Evolutionary conservation across 352 stramenopile species (phyloP), one percentile per base, ranked within the genome.

Genomic region (Phytopythium delawarense): DNA sequence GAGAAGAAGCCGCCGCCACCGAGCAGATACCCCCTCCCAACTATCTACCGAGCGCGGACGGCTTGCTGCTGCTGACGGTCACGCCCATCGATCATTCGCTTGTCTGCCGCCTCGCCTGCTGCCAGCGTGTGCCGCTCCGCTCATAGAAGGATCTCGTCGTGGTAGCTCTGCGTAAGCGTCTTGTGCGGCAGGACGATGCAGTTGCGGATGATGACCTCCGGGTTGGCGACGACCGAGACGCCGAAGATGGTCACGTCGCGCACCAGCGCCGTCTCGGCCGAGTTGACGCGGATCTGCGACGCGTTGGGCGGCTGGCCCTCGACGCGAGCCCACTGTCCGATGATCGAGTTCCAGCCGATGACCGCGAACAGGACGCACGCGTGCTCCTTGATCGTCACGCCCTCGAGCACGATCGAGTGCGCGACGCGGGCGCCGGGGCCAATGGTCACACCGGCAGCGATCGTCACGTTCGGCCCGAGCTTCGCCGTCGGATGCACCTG

Each of bases 211-310:
- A 95, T 92, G 30, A 96, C 66, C 68, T 96, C 88, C 0, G 88
- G 87, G 61, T 89, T 92, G 3, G 84, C 85, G 37, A 94, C 75
- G n/a, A 96, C 88, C 21, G 88, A 93, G 37, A 93, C 84, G 49
- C 86, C 88, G 62, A 95, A 94, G 65, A 96, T 95, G 25, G 88
- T 95, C 21, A 96, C 84, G 58, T 95, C 88, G n/a, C 88, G 87
- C 34, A 92, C 84, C n/a, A 94, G 74, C 39, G 74, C 67, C 15
- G 76, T 88, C 68, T 94, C 85, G 16, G 78, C 81, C 32, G 79
- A 87, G 49, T 86, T 74, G 51, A 84, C 73, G 34, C 79, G 78
- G 61, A 91, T 88, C 52, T 87, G 78, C 48, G 81, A 86, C 4
- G 81, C 84, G 56, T 92, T 94, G 4, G 86, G 87, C 42, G 85